A percentile compares a stretch with the other conserved stretches of the same genome.
These are phyloP conservation scores for Rhizopogon vinicolor DNA, from an alignment of 768 basidiomycete genomes.

Conservation along the genomic window DNA sequence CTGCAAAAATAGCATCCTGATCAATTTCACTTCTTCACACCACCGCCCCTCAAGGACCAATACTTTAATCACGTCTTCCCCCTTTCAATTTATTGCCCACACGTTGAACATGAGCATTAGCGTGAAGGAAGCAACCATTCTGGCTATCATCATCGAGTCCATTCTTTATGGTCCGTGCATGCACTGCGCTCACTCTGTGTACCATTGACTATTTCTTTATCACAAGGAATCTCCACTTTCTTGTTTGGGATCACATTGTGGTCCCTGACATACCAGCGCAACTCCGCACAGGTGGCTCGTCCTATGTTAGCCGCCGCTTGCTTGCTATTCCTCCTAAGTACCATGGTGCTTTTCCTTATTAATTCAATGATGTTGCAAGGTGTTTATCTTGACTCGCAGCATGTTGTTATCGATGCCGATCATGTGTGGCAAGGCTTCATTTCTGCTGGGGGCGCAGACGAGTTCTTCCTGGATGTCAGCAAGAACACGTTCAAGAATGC, in stretches of 20 bases:
- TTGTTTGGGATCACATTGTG: constrained; percentile 4
- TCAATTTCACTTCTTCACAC: no score
- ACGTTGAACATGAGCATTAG: background rate
- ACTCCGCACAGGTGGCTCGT: background rate
- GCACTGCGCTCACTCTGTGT: background rate
- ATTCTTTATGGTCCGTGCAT: background rate
- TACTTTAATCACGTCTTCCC: no score
- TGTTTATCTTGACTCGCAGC: background rate
- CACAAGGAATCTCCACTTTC: constrained; percentile 1
- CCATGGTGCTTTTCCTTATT: background rate
- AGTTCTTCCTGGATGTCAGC: background rate
- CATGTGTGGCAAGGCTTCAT: constrained; percentile 1
- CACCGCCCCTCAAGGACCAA: no score
- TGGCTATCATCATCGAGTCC: constrained; percentile 1
- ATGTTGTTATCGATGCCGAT: background rate
- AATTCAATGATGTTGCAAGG: background rate
- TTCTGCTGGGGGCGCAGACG: background rate
- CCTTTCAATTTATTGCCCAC: background rate
- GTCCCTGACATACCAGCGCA: constrained; percentile 2
- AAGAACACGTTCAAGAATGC: constrained; percentile 7
- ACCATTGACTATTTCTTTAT: background rate
- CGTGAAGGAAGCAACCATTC: background rate
- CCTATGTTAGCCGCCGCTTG: background rate
- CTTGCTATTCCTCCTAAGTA: constrained; percentile 2
- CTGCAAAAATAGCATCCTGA: no score